Evolutionary conservation across 2,329 filamentous ascomycete species (phyloP).

Genomic region (Epichloe elymi): DNA sequence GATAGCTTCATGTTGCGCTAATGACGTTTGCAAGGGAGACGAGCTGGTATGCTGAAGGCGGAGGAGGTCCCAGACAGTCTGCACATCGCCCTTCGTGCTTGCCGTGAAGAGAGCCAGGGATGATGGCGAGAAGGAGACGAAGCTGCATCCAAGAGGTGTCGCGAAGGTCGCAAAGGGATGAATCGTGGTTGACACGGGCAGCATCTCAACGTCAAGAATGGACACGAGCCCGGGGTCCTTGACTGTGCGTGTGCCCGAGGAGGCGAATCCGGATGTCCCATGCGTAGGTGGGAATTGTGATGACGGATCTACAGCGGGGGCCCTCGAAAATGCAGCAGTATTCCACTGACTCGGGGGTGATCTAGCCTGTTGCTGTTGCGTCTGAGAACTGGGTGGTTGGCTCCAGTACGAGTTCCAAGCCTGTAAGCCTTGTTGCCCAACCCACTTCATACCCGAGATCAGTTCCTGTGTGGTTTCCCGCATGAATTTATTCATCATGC

Average conservation of each 20-base stretch:
- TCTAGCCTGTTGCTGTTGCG: slow-evolving; percentile 29
- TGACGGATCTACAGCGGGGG: slow-evolving; percentile 31
- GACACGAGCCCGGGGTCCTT: slow-evolving; percentile 64
- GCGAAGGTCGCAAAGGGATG: slow-evolving; percentile 60
- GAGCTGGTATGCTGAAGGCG: slow-evolving; percentile 49
- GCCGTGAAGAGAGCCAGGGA: slow-evolving; percentile 65
- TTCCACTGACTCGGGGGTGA: slow-evolving; percentile 36
- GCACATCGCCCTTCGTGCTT: slow-evolving; percentile 71
- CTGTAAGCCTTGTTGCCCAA: slow-evolving; percentile 63
- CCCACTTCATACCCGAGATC: slow-evolving; percentile 61
- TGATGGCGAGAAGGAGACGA: slow-evolving; percentile 63
- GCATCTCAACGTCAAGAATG: slow-evolving; percentile 54
- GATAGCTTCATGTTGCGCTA: slow-evolving; percentile 28
- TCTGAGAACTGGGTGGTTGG: slow-evolving; percentile 28
- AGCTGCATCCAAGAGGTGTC: slow-evolving; percentile 63
- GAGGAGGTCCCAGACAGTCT: slow-evolving; percentile 71
- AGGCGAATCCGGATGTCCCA: slow-evolving; percentile 31
- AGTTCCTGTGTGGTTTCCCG: slow-evolving; percentile 68
- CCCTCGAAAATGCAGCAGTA: slow-evolving; percentile 19
- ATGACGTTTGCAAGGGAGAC: slow-evolving; percentile 40
- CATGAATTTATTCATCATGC: slow-evolving; percentile 63
- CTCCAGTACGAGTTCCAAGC: slow-evolving; percentile 77
- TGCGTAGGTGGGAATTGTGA: slow-evolving; percentile 64
- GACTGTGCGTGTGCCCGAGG: slow-evolving; percentile 33
- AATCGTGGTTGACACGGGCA: slow-evolving; percentile 38